These are phyloP conservation scores for Geosmithia putterillii DNA, from an alignment of 2,329 filamentous ascomycete species.

Conservation along the genomic window DNA sequence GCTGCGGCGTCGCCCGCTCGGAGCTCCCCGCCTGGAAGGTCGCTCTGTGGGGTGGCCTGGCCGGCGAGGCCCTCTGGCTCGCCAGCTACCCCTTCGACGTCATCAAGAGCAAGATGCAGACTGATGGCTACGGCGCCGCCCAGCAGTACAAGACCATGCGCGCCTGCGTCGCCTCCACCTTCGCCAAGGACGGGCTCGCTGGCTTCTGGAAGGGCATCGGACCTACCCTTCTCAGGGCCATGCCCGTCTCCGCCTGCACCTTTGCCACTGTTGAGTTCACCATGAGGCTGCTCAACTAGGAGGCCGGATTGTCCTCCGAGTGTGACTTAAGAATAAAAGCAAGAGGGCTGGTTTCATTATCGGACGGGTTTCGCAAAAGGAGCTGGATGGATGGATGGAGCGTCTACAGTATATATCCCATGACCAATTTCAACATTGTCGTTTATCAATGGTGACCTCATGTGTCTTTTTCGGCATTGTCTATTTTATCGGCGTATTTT, in stretches of 20 bases:
- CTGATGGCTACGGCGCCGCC: constrained; percentile 68
- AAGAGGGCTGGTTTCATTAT: neutral
- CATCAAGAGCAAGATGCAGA: constrained; percentile 99
- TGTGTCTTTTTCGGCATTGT: neutral
- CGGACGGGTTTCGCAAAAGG: no score
- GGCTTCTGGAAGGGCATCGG: constrained; percentile 95
- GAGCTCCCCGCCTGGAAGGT: constrained; percentile 77
- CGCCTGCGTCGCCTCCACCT: constrained; percentile 80
- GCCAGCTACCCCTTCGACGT: constrained; percentile 93
- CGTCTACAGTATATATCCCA: neutral
- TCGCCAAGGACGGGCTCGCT: constrained; percentile 57
- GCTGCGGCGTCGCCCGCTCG: constrained; percentile 63
- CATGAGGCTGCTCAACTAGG: constrained; percentile 45
- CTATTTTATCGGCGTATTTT: neutral
- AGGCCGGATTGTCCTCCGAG: neutral
- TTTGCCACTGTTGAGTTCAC: constrained; percentile 73
- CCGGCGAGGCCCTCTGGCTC: constrained; percentile 89
- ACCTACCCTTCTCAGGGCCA: constrained; percentile 82
- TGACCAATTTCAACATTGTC: neutral
- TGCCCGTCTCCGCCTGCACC: constrained; percentile 96
- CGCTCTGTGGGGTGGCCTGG: constrained; percentile 82
- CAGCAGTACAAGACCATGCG: constrained; percentile 72
- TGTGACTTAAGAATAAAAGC: neutral
- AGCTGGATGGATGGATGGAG: neutral
- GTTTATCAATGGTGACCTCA: neutral